Evolutionary conservation across 805 yeast species (phyloP).

Genomic region (Metahyphopichia silvanorum): DNA sequence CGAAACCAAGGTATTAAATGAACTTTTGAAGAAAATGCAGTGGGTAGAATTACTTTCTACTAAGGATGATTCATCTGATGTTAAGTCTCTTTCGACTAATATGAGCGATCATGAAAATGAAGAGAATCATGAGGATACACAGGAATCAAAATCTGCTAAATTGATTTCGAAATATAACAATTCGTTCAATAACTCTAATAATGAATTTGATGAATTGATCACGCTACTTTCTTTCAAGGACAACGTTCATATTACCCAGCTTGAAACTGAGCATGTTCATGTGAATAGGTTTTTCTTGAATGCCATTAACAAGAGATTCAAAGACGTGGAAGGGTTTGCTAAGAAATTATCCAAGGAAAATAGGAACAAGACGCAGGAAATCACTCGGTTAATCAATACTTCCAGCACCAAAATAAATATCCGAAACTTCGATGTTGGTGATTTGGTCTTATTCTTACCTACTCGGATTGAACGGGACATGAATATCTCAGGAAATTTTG

Average conservation of each 20-base stretch:
- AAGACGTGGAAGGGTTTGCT: conserved; percentile 87
- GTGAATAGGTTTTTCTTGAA: conserved; percentile 28
- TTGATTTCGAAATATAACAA: conserved; percentile 15
- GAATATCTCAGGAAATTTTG: conserved; percentile 12
- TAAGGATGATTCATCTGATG: background rate
- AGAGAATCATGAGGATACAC: conserved; percentile 6
- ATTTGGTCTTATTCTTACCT: conserved; percentile 81
- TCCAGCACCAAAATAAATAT: conserved; percentile 58
- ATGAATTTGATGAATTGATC: conserved; percentile 15
- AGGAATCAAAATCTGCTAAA: conserved; percentile 7
- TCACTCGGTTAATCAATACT: conserved; percentile 32
- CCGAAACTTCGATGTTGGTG: conserved; percentile 65
- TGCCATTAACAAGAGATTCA: conserved; percentile 67
- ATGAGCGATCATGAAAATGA: conserved; percentile 7
- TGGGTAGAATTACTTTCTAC: background rate
- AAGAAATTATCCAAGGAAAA: conserved; percentile 78
- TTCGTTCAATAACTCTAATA: conserved; percentile 10
- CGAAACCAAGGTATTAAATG: conserved; percentile 2
- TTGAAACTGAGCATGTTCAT: conserved; percentile 17
- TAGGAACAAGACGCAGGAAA: conserved; percentile 46
- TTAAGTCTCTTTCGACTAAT: conserved; percentile 1
- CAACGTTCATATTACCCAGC: conserved; percentile 11
- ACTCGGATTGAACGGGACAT: conserved; percentile 48
- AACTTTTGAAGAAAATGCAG: background rate
- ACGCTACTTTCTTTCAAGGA: conserved; percentile 25